Conservation (phyloP, 164 flowering plant genomes). For the Buxus sempervirens region DNA sequence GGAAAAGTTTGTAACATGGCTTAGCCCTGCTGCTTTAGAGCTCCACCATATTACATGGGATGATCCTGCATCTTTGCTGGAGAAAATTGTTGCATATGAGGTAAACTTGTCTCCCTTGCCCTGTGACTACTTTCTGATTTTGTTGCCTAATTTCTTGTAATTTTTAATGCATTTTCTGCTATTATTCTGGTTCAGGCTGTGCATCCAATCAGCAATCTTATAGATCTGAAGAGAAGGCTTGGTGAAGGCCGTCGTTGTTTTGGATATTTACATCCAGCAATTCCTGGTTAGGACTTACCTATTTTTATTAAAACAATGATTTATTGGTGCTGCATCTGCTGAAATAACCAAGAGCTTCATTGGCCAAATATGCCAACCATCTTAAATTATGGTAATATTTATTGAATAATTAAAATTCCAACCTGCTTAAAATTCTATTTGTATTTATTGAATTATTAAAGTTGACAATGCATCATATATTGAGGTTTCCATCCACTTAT, state of each 20-base stretch:
- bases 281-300: constrained; percentile 65
- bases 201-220: constrained; percentile 89
- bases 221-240: constrained; percentile 89
- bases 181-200: constrained; percentile 63
- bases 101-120: constrained; percentile 24
- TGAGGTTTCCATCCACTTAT: no score
- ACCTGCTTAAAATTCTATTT: no score
- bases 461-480: no score
- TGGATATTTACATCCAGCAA: constrained; percentile 89
- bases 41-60: constrained; percentile 96
- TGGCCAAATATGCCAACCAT: background rate
- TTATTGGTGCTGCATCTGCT: background rate
- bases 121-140: constrained; percentile 5
- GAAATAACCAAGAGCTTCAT: background rate
- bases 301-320: constrained; percentile 2
- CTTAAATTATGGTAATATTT: no score
- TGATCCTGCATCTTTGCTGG: constrained; percentile 92
- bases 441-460: no score
- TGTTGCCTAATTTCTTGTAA: background rate
- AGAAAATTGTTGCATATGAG: constrained; percentile 94
- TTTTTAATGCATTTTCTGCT: background rate
- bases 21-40: constrained; percentile 91
- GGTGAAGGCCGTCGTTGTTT: constrained; percentile 96
- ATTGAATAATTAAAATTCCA: no score
- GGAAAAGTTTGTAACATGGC: constrained; percentile 90